Evolutionary conservation across 495 filamentous ascomycete genomes (phyloP), one percentile per base, ranked within the genome.

Genomic region (Hypoxylon rickii): DNA sequence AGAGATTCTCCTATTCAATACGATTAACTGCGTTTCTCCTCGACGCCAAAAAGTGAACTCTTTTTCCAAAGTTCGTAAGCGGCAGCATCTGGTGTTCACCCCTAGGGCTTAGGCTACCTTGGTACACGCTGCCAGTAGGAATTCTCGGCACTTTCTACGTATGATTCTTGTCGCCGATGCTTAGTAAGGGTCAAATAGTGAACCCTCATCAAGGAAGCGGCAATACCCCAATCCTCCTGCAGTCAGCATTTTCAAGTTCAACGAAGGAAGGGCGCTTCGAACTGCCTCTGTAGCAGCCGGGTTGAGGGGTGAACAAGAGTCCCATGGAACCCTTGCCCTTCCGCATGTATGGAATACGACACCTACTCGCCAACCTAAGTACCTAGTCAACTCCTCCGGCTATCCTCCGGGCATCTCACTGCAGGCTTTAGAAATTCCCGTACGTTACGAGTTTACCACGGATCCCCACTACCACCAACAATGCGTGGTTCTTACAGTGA

Each of bases 381-480:
- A n/a, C n/a, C n/a, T n/a, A n/a, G n/a, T n/a, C n/a, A n/a, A n/a
- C n/a, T n/a, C n/a, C n/a, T n/a, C n/a, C n/a, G n/a, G n/a, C n/a
- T n/a, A n/a, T n/a, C n/a, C n/a, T n/a, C 24, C 24, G 24, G 24
- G 4, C 24, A 29, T 29, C n/a, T n/a, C 24, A 29, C 24, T 29
- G 24, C 24, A 29, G n/a, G n/a, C 24, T 4, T 4, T 29, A 10
- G 24, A 29, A 10, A 10, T 4, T 29, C 24, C 4, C 10, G 24
- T 29, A 29, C 24, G 24, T 29, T 29, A 10, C 4, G 24, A 10
- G 10, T 29, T 4, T 29, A 29, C 24, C 24, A 31, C 26, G 34
- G 33, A 61, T 55, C 39, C 44, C 38, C 57, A 61, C 40, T 41
- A 19, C 36, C 40, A 32, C 42, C 36, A 46, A 37, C 51, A 33